phyloP scores from a whole-genome alignment of 257 asterid genomes.

The Solanum gandarillasii region DNA sequence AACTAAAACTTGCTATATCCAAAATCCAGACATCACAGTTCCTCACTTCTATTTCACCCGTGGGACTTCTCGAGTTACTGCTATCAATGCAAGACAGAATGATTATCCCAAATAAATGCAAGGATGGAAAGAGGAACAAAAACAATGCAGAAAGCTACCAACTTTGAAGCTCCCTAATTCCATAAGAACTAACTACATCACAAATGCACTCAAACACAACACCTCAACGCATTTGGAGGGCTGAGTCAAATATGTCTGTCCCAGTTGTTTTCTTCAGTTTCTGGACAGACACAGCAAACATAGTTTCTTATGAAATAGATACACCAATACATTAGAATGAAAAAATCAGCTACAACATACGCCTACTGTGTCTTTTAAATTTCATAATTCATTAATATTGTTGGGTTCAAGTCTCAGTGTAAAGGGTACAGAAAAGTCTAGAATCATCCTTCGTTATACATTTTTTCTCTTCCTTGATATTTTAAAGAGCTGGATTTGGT shows the following conservation, averaged over 20 bases:
- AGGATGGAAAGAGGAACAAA: not conserved
- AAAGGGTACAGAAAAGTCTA: not conserved
- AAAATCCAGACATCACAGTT: not conserved
- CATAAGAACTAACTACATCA: not conserved
- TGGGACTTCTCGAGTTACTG: not conserved
- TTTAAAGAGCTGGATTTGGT: not conserved
- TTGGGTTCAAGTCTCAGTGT: not conserved
- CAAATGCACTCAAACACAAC: not conserved
- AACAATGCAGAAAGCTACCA: not conserved
- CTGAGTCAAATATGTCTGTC: not conserved
- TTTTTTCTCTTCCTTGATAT: not conserved
- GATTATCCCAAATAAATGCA: not conserved
- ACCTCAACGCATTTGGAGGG: not conserved
- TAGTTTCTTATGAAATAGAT: not conserved
- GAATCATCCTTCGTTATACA: not conserved
- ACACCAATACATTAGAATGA: not conserved
- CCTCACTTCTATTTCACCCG: not conserved
- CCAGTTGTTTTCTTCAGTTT: not conserved
- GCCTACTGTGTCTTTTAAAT: not conserved
- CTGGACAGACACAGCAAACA: not conserved
- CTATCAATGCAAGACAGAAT: not conserved
- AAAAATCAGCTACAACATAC: not conserved
- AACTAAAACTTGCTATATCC: not conserved
- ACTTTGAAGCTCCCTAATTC: not conserved
- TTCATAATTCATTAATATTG: not conserved